These are phyloP conservation scores for Parathielavia appendiculata DNA, from an alignment of 495 filamentous ascomycete genomes.

Conservation along the genomic window DNA sequence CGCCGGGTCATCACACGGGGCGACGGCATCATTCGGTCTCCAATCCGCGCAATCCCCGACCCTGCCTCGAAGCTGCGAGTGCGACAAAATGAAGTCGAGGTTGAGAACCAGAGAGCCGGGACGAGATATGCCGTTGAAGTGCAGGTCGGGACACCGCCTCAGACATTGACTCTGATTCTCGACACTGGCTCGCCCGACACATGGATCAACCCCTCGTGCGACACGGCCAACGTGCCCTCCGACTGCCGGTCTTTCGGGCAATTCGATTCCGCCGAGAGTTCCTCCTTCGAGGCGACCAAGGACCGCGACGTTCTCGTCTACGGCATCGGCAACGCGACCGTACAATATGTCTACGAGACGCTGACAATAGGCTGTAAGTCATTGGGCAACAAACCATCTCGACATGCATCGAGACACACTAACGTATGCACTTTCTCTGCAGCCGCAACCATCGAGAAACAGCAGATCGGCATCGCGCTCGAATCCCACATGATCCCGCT, in stretches of 20 bases:
- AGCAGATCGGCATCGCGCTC: slow-evolving; percentile 42
- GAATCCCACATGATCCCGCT: slow-evolving; percentile 42
- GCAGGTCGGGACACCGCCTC: slow-evolving; percentile 21
- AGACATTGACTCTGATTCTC: slow-evolving; percentile 34
- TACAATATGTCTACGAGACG: slow-evolving; percentile 41
- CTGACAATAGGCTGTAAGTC: slow-evolving; percentile 36
- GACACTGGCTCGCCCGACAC: slow-evolving; percentile 42
- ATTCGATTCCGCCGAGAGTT: slow-evolving; percentile 33
- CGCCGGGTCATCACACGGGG: slow-evolving; percentile 4
- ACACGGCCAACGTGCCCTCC: slow-evolving; percentile 20
- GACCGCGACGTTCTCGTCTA: slow-evolving; percentile 32
- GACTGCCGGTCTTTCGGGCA: slow-evolving; percentile 29
- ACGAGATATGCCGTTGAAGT: slow-evolving; percentile 21
- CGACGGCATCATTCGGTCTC: slow-evolving; percentile 21
- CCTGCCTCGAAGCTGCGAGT: neutral
- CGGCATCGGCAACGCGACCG: slow-evolving; percentile 36
- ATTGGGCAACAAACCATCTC: too few species aligned
- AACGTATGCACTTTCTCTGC: neutral
- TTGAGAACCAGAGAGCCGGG: slow-evolving; percentile 13
- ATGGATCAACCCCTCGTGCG: slow-evolving; percentile 43
- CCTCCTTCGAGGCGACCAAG: slow-evolving; percentile 26
- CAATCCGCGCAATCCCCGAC: slow-evolving; percentile 9
- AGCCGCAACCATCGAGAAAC: slow-evolving; percentile 34
- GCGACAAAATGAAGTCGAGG: slow-evolving; percentile 17
- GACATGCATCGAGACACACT: neutral